Conservation (phyloP, 2,329 filamentous ascomycete species). For the Ophiostoma novo-ulmi region DNA sequence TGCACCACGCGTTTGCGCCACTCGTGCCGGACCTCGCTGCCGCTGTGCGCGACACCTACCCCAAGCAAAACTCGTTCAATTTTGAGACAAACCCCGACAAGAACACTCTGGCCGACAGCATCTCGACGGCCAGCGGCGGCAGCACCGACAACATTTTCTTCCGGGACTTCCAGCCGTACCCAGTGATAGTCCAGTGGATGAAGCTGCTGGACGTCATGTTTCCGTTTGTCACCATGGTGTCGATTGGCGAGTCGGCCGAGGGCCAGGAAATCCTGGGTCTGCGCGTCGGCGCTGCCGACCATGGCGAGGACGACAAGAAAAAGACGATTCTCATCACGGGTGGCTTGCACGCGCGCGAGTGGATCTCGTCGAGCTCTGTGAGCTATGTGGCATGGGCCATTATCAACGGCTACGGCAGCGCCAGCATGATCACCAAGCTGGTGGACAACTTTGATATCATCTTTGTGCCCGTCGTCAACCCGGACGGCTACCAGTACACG, state of each 20-base stretch:
- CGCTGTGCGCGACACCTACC: constrained; percentile 46
- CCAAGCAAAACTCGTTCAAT: neutral
- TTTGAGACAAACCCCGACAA: constrained; percentile 26
- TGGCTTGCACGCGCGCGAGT: constrained; percentile 89
- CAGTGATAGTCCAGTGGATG: constrained; percentile 70
- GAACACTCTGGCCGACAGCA: neutral
- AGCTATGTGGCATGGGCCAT: constrained; percentile 87
- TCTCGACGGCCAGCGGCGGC: neutral
- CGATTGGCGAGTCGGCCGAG: constrained; percentile 82
- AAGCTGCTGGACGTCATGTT: constrained; percentile 85
- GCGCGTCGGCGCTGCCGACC: constrained; percentile 53
- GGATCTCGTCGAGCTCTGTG: constrained; percentile 89
- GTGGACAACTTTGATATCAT: constrained; percentile 82
- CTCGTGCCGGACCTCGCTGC: constrained; percentile 76
- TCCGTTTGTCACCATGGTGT: constrained; percentile 61
- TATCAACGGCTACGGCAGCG: constrained; percentile 74
- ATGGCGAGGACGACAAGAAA: constrained; percentile 29
- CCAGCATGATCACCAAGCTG: constrained; percentile 65
- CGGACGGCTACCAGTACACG: constrained; percentile 89
- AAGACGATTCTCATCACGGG: constrained; percentile 56
- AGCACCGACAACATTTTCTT: constrained; percentile 76
- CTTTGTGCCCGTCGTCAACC: constrained; percentile 83
- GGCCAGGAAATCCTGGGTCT: constrained; percentile 80
- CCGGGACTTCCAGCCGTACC: constrained; percentile 81
- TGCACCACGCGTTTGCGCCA: constrained; percentile 66